Conservation (phyloP, 768 basidiomycete species). For the Hericium coralloides region DNA sequence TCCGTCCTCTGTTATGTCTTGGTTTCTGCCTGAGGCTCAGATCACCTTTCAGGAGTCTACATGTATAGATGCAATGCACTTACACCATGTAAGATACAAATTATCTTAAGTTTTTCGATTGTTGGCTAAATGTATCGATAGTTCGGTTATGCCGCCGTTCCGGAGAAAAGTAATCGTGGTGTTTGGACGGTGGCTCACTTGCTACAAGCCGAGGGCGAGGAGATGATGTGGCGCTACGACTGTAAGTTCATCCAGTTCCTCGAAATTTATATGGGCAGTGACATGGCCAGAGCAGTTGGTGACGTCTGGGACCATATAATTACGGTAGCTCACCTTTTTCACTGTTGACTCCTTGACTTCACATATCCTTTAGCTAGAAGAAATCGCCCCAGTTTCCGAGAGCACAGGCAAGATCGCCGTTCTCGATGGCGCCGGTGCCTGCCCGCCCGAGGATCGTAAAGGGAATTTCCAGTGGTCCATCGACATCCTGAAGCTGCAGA, state of each 20-base stretch:
- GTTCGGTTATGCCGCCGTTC: neutral
- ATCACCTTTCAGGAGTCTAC: neutral
- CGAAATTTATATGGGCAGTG: neutral
- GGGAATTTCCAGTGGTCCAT: neutral
- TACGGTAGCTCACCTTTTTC: neutral
- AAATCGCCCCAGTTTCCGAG: neutral
- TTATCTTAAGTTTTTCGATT: neutral
- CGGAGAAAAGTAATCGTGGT: neutral
- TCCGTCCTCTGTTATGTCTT: neutral
- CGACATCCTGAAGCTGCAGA: neutral
- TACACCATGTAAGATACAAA: neutral
- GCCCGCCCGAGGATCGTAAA: neutral
- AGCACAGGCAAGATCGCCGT: conserved; percentile 1
- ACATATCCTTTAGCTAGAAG: neutral
- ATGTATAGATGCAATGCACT: conserved; percentile 1
- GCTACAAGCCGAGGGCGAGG: neutral
- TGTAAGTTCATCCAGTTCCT: neutral
- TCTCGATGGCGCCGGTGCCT: conserved; percentile 1
- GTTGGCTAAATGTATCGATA: neutral
- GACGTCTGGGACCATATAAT: neutral
- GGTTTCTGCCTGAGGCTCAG: neutral
- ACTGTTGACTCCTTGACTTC: neutral
- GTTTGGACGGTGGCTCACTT: conserved; percentile 1
- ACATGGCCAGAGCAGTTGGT: neutral
- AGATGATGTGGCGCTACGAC: neutral